phyloP scores from a whole-genome alignment of 129 eudicot species.

The Tanacetum coccineum region DNA sequence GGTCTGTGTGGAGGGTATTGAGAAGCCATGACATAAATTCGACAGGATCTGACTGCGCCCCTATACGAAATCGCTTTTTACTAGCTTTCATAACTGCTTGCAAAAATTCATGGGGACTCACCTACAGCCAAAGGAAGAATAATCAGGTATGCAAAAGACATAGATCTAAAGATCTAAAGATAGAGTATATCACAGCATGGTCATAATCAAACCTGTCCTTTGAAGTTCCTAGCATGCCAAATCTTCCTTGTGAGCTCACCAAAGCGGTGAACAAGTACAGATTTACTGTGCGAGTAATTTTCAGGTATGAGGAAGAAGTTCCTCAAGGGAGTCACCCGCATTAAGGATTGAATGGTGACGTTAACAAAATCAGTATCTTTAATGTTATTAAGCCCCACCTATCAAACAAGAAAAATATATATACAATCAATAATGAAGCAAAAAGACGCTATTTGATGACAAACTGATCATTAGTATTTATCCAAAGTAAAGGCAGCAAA shows the following conservation, averaged over 20 bases:
- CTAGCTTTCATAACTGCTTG: conserved; percentile 98
- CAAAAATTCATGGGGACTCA: conserved; percentile 95
- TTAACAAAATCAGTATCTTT: conserved; percentile 92
- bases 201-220: conserved; percentile 74
- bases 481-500: conserved; percentile 11
- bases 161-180: conserved; percentile 1
- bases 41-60: conserved; percentile 90
- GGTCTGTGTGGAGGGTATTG: conserved; percentile 74
- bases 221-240: conserved; percentile 94
- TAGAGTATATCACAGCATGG: background rate
- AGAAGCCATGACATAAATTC: conserved; percentile 97
- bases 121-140: conserved; percentile 43
- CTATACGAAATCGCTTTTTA: conserved; percentile 78
- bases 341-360: conserved; percentile 84
- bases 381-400: conserved; percentile 96
- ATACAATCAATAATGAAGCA: conserved; percentile 11
- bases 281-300: conserved; percentile 71
- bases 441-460: background rate
- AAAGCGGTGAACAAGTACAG: conserved; percentile 88
- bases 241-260: conserved; percentile 98
- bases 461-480: background rate
- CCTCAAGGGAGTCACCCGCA: conserved; percentile 97
- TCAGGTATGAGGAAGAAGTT: conserved; percentile 93
- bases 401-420: conserved; percentile 18
- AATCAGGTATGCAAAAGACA: background rate